Evolutionary conservation across 1,284 basidiomycete genomes (phyloP).

Genomic region (Ganoderma meredithae): DNA sequence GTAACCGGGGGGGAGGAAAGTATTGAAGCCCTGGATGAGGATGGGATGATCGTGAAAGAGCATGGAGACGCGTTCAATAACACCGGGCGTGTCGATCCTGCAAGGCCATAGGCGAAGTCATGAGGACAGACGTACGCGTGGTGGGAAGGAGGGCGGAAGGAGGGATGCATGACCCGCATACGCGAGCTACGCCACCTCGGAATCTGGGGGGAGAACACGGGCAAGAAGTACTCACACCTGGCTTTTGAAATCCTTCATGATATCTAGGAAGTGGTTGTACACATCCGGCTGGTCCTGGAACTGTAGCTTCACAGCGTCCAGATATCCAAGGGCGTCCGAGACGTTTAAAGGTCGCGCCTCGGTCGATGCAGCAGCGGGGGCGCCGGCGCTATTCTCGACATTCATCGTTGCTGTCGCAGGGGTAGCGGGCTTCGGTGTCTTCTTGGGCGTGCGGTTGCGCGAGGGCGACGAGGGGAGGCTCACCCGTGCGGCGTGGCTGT

Average conservation of each 20-base stretch:
- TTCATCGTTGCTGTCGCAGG: constrained; percentile 28
- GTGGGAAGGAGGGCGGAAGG: constrained; percentile 1
- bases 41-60: constrained; percentile 94
- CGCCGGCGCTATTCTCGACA: constrained; percentile 23
- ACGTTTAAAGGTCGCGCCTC: constrained; percentile 70
- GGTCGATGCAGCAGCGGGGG: constrained; percentile 28
- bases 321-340: constrained; percentile 95
- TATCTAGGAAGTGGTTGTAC: constrained; percentile 97
- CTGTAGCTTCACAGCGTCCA: constrained; percentile 96
- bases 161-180: constrained; percentile 4
- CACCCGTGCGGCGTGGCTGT: constrained; percentile 24
- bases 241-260: constrained; percentile 99
- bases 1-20: constrained; percentile 96
- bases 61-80: constrained; percentile 95
- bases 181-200: constrained; percentile 11
- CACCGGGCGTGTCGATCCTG: constrained; percentile 98
- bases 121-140: constrained; percentile 12
- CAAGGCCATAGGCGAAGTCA: background rate
- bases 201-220: background rate
- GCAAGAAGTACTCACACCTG: constrained; percentile 73
- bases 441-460: constrained; percentile 27
- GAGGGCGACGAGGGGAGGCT: constrained; percentile 28
- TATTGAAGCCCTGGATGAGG: constrained; percentile 99
- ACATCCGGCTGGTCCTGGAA: constrained; percentile 94
- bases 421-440: constrained; percentile 30